These are phyloP conservation scores for Trichoderma sp. DNA, from an alignment of 2,329 filamentous ascomycete species.

Conservation along the genomic window DNA sequence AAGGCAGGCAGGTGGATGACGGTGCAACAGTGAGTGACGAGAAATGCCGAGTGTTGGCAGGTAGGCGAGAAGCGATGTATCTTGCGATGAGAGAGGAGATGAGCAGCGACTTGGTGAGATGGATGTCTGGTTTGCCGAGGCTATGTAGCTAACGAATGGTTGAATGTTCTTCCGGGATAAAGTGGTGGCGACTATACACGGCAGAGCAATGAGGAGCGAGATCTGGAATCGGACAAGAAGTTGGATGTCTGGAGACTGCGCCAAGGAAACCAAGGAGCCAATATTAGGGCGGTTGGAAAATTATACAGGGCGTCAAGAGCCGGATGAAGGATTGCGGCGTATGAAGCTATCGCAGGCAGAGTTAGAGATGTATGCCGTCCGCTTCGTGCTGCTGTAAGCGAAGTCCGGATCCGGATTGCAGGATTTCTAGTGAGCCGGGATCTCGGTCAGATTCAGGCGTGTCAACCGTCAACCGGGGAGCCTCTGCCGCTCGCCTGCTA, in stretches of 20 bases:
- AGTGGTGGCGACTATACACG: neutral
- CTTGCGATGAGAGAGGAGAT: neutral
- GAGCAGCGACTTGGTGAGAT: neutral
- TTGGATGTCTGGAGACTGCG: neutral
- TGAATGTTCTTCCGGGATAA: neutral
- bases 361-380: neutral
- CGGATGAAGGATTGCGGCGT: neutral
- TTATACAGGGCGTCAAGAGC: neutral
- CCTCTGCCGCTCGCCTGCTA: neutral
- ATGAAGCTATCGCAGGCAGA: neutral
- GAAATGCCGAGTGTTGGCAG: neutral
- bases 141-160: neutral
- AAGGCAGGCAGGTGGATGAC: conserved; percentile 21
- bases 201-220: neutral
- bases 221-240: neutral
- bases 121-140: conserved; percentile 8
- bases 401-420: neutral
- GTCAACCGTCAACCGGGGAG: neutral
- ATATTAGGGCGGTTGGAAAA: neutral
- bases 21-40: conserved; percentile 21
- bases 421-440: neutral
- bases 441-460: neutral
- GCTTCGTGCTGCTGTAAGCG: neutral
- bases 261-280: neutral
- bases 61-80: conserved; percentile 15